Base-by-base conservation (phyloP, 78 protist species). In the Dictyostelium firmibasis region DNA sequence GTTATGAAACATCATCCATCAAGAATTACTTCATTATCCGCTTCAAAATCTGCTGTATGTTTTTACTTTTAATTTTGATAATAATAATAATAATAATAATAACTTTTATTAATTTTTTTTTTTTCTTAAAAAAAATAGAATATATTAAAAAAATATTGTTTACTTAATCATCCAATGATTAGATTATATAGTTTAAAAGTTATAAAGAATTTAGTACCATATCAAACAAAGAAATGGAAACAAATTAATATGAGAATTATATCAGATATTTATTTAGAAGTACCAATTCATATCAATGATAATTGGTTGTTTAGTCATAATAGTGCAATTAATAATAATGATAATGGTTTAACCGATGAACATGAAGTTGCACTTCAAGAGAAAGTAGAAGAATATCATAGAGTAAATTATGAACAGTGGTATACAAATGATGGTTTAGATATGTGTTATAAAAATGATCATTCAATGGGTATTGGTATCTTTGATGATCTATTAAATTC, bases 201-300 rank as follows among this genome's bases (percentile, higher is more conserved):
- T 20, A 89, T 89, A 7, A 89, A 89, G 64, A 67, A 36, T 81
- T 47, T 89, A 47, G 36, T 89, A 2, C 94, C 94, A 38, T 89
- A 69, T 62, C 47, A 79, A 64, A 35, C 85, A 27, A 89, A 79
- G 36, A 89, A 89, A 70, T 89, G 94, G 94, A 89, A 77, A 89
- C 84, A 76, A 43, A 87, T 83, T 62, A 89, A 89, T 69, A 89
- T 89, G 94, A 78, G 74, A 81, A 67, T 81, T 43, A 81, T 89
- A 25, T 64, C 94, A 27, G 94, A 89, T 89, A 89, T 89, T 75
- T 89, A 75, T 69, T 33, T 89, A 20, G 70, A 89, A n/a, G 94
- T 89, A 35, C 94, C 94, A 64, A 78, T 89, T 44, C 94, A 81
- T 35, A 89, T 89, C 1, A 89, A 89, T 89, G 94, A 89, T 69